phyloP scores from a whole-genome alignment of 176 grass and related monocot genomes.

The Oryza brachyantha region DNA sequence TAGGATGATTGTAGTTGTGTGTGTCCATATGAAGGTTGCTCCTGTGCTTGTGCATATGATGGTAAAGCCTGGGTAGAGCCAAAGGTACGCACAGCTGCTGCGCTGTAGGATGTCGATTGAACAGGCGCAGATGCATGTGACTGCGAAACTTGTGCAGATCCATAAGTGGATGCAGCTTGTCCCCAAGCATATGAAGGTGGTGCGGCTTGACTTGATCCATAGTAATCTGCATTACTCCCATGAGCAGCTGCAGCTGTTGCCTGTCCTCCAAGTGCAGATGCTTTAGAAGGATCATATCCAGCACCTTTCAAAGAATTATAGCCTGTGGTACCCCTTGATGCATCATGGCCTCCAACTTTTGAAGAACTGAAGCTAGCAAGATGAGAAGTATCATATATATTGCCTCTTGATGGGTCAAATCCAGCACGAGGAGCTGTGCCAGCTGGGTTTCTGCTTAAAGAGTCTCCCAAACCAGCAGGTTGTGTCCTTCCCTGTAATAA shows the following conservation, averaged over 20 bases:
- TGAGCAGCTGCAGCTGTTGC: conserved; percentile 21
- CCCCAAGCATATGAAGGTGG: conserved; percentile 42
- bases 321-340: conserved; percentile 36
- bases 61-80: conserved; percentile 45
- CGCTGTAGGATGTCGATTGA: conserved; percentile 19
- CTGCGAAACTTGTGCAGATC: conserved; percentile 37
- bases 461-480: conserved; percentile 35
- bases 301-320: conserved; percentile 46
- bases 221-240: conserved; percentile 40
- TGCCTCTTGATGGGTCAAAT: conserved; percentile 51
- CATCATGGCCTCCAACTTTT: conserved; percentile 42
- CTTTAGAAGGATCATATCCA: conserved; percentile 46
- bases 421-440: conserved; percentile 39
- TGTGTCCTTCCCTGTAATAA: conserved; percentile 43
- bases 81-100: conserved; percentile 31
- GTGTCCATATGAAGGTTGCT: conserved; percentile 43
- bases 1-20: conserved; percentile 53
- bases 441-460: conserved; percentile 47
- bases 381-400: conserved; percentile 46
- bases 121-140: conserved; percentile 34
- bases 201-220: conserved; percentile 42
- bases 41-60: conserved; percentile 60
- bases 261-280: conserved; percentile 32
- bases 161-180: conserved; percentile 54
- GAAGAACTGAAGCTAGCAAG: conserved; percentile 39